Conservation (phyloP, 2,329 filamentous ascomycete species). For the Neurospora sp. region DNA sequence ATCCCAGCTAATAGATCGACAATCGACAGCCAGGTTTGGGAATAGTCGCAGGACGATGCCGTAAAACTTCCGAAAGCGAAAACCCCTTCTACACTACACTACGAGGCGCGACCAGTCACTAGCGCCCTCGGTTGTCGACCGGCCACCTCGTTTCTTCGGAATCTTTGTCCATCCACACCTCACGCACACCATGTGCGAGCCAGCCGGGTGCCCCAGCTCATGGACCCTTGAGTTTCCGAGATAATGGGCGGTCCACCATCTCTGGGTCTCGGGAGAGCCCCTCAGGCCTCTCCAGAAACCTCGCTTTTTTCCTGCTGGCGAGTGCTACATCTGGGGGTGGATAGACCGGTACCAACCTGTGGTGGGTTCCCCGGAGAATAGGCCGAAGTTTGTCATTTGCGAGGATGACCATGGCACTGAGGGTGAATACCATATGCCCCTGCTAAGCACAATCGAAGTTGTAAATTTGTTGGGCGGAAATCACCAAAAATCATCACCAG, state of each 20-base stretch:
- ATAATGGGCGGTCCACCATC: neutral
- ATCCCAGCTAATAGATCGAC: neutral
- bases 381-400: neutral
- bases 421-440: neutral
- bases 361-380: neutral
- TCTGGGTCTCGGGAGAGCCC: neutral
- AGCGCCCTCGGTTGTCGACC: neutral
- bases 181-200: neutral
- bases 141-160: neutral
- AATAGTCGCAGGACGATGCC: neutral
- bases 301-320: neutral
- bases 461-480: neutral
- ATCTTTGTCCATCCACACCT: neutral
- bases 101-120: neutral
- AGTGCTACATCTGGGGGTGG: neutral
- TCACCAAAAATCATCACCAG: neutral
- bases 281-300: neutral
- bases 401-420: neutral
- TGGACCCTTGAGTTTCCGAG: neutral
- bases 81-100: neutral
- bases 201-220: neutral
- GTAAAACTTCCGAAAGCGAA: neutral
- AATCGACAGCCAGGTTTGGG: neutral
- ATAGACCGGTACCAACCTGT: neutral
- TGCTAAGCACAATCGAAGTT: neutral